Conservation (phyloP, 2,329 filamentous ascomycete species). For the Talaromyces rugulosus region DNA sequence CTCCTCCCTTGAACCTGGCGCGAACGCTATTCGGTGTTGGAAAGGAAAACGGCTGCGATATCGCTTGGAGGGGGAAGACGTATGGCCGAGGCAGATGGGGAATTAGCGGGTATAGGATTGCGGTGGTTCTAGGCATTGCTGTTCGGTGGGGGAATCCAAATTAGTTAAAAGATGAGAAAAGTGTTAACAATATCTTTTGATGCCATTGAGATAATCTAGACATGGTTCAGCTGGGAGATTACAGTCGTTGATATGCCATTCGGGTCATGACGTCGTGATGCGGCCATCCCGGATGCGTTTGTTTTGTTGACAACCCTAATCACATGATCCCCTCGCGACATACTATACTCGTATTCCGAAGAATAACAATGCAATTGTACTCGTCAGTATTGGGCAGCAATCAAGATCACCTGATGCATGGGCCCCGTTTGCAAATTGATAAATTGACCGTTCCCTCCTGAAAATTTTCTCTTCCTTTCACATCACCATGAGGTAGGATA, state of each 20-base stretch:
- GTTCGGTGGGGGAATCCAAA: not conserved
- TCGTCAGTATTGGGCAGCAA: not conserved
- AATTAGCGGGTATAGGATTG: conserved; percentile 11
- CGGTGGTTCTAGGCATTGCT: conserved; percentile 7
- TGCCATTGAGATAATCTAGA: not conserved
- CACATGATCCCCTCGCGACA: not conserved
- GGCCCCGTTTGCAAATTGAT: not conserved
- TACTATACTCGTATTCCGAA: not conserved
- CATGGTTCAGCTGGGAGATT: not conserved
- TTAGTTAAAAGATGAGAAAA: not conserved
- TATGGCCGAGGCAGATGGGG: conserved; percentile 15
- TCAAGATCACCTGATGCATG: not conserved
- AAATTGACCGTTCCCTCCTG: not conserved
- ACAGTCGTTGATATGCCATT: not conserved
- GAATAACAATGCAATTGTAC: not conserved
- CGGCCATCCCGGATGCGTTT: not conserved
- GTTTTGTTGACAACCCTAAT: not conserved
- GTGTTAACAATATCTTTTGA: not conserved
- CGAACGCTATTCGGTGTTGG: conserved; percentile 14
- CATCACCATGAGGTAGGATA: not conserved
- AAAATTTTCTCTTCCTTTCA: not conserved
- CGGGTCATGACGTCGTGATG: not conserved
- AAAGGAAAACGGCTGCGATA: conserved; percentile 14
- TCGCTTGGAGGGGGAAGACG: conserved; percentile 16
- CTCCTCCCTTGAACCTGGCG: conserved; percentile 15